phyloP scores from a whole-genome alignment of 495 filamentous ascomycete genomes.

The Aspergillus cristatus region DNA sequence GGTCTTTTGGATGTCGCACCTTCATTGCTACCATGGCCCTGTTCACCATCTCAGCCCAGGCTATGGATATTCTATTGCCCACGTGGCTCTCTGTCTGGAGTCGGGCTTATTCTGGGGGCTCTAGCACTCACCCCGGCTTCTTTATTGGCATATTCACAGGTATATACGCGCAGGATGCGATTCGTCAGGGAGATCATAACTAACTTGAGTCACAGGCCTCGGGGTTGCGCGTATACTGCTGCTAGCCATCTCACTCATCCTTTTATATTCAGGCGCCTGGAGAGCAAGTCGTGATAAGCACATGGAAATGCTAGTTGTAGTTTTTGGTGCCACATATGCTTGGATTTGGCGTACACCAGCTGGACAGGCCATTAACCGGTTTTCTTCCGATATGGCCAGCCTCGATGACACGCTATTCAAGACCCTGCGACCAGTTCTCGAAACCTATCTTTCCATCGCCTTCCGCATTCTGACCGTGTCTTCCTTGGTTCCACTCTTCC shows the following conservation, averaged over 20 bases:
- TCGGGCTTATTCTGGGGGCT: background rate
- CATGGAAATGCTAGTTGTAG: constrained; percentile 55
- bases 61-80: constrained; percentile 1
- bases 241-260: constrained; percentile 45
- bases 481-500: constrained; percentile 65
- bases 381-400: constrained; percentile 77
- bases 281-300: constrained; percentile 62
- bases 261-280: constrained; percentile 56
- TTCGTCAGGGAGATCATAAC: background rate
- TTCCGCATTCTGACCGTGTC: constrained; percentile 69
- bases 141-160: background rate
- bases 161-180: background rate
- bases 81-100: constrained; percentile 2
- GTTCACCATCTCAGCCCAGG: background rate
- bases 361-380: constrained; percentile 80
- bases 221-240: constrained; percentile 61
- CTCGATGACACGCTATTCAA: constrained; percentile 80
- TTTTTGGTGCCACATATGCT: constrained; percentile 72
- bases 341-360: constrained; percentile 86
- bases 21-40: background rate
- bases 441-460: constrained; percentile 51
- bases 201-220: constrained; percentile 24
- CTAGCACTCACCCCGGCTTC: background rate
- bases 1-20: background rate
- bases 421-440: constrained; percentile 63